Base-by-base conservation (phyloP, 1,284 basidiomycete species). In the Leucoagaricus sp. region DNA sequence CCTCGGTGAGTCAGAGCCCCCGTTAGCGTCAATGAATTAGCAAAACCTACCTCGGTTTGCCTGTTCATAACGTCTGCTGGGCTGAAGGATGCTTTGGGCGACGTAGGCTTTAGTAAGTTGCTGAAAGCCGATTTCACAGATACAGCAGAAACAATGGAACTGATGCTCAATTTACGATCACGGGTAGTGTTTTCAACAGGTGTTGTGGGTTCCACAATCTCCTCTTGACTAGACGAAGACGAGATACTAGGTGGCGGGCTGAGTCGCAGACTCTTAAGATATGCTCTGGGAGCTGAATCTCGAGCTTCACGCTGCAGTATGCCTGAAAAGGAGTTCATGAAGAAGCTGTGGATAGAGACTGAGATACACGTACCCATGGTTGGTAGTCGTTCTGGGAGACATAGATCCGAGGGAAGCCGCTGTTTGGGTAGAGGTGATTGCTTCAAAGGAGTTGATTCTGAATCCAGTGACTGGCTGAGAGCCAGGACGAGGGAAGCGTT, bases 301-400 rank as follows among this genome's bases (percentile, higher is more conserved):
- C 80, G 75, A 25, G 86, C 89, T 72, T 91, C 89, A 48, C 88
- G 82, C 69, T 81, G 75, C 21, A 91, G 69, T 62, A 89, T 85
- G 53, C 80, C 87, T 89, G 72, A 49, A 31, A 49, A 23, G 65
- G 64, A 65, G 58, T 58, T 55, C 28, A 47, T 60, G 19, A 31
- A 15, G 63, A 6, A 13, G 19, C 25, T 58, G 61, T 65, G 64
- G 60, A 40, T n/a, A 28, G 31, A 47, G 53, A 44, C 25, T 19
- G 38, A 59, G 50, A 42, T 48, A 53, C 44, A 75, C 79, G 55
- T 63, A 86, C 89, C 79, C 55, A 71, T 80, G 15, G 82, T 81
- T 19, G 89, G 89, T 40, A 91, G 75, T n/a, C 87, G 78, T 47
- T 78, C 80, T 42, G 83, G 84, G 41, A 91, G 75, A 69, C 85